Base-by-base conservation (phyloP, 2,329 filamentous ascomycete genomes). In the Beauveria sp. region DNA sequence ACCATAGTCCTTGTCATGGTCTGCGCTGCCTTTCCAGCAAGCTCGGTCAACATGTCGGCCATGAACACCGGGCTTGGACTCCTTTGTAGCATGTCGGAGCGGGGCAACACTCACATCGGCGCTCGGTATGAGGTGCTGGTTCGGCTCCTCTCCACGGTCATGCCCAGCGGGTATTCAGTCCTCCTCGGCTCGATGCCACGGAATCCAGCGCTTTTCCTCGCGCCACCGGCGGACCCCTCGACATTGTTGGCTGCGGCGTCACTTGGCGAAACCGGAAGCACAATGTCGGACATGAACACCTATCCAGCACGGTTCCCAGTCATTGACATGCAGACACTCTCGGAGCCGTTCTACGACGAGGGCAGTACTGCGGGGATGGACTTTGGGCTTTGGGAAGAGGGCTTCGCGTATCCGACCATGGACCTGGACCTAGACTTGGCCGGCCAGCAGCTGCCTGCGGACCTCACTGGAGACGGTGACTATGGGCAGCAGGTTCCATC, bases 1-100 rank as follows among this genome's bases (percentile, higher is more conserved):
- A 76, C 80, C 12, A 75, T 84, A 12, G 74, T 83, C 2, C 74
- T 84, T 5, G 77, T 83, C 26, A 81, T 84, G 77, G 77, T 81
- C 22, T 81, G 80, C 66, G 76, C 78, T 10, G 77, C 80, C 2
- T 82, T 84, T 61, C 80, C 80, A 0, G 67, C 71, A 30, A 75
- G 77, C 55, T 66, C 73, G 7, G 67, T 70, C 24, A 79, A 78
- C 65, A 71, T 70, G 2, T 65, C 69, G 8, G 73, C 78, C 6
- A 81, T 81, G 78, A 75, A 79, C 28, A 71, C 71, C 43, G 74
- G 76, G 16, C 68, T 84, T 8, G 71, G 72, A 8, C 72, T 84
- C 30, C 73, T 84, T 5, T 72, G 71, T 9, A 71, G 72, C 37
- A 83, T 84, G 79, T 79, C 79, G 14, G 76, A 81, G 52, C 75